Percentiles rank a stretch among this genome's conserved stretches.
Evolutionary conservation across 495 filamentous ascomycete species (phyloP).

Genomic region (Recurvomyces mirabilis): DNA sequence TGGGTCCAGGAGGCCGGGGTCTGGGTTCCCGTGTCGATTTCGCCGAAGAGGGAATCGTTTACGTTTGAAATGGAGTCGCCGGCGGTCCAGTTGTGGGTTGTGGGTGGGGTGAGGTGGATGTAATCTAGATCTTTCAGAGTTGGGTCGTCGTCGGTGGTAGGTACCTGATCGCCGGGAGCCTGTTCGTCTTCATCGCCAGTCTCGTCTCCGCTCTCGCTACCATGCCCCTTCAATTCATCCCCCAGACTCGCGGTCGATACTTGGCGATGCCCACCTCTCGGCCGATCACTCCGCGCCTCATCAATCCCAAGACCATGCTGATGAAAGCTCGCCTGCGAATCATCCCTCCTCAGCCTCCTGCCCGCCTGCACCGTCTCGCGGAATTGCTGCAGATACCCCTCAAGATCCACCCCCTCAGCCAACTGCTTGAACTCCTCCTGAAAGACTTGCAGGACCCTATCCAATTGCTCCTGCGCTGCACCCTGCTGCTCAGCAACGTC

Average conservation of each 20-base stretch:
- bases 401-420: background rate
- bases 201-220: background rate
- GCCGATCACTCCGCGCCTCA: background rate
- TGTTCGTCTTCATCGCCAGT: background rate
- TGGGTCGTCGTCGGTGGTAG: background rate
- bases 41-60: too few species aligned
- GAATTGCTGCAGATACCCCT: background rate
- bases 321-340: background rate
- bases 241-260: background rate
- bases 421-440: background rate
- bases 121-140: background rate
- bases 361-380: background rate
- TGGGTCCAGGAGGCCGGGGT: too few species aligned
- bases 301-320: background rate
- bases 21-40: too few species aligned
- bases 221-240: background rate
- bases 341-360: background rate
- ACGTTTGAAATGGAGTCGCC: background rate
- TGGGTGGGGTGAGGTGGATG: background rate
- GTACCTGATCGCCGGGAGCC: too few species aligned
- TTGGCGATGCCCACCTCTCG: background rate
- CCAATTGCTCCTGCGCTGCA: constrained; percentile 2
- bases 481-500: background rate
- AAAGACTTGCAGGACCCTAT: background rate
- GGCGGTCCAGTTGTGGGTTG: background rate